Base-by-base conservation (phyloP, 176 grass and related monocot genomes). In the Carex scoparia region DNA sequence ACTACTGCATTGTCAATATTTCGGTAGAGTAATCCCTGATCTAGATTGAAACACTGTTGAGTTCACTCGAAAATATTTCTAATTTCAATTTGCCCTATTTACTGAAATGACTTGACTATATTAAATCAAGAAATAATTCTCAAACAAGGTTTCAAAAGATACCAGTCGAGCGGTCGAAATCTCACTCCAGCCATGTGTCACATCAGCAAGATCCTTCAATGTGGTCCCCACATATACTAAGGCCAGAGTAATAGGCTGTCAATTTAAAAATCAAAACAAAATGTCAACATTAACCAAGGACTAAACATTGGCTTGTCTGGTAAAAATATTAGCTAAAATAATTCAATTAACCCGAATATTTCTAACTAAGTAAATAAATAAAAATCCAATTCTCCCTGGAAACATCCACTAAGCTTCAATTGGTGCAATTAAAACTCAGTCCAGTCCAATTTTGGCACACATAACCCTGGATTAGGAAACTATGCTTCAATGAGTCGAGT, bases 221-320 rank as follows among this genome's bases (percentile, higher is more conserved):
- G 95, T 98, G 70, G 95, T 98, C 69, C 95, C 95, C 72, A 98
- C 89, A 88, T 98, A 98, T 78, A 98, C 95, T 69, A 98, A 86
- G 38, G 92, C 93, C 13, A 98, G 79, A 53, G 95, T 98, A 65
- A 98, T 98, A 83, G 95, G 95, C 95, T 98, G 91, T 59, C 42
- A 86, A 85, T 33, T 73, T 63, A 65, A 67, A 81, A 79, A 85
- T 67, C 19, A 90, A 82, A 79, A 81, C 53, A 40, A 84, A 59
- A 19, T 54, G 0, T 79, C 38, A 63, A 7, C 60, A 44, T 65
- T 58, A 13, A 18, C 11, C 28, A 82, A 83, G 16, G 23, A 67
- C 2, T 67, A 68, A 69, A 28, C 60, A 65, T 63, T 49, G 27
- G 27, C 28, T 18, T 15, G 27, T 48, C 27, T 16, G 12, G 19